Evolutionary conservation across 2,329 filamentous ascomycete species (phyloP).

Genomic region (Apiospora phragmitis): DNA sequence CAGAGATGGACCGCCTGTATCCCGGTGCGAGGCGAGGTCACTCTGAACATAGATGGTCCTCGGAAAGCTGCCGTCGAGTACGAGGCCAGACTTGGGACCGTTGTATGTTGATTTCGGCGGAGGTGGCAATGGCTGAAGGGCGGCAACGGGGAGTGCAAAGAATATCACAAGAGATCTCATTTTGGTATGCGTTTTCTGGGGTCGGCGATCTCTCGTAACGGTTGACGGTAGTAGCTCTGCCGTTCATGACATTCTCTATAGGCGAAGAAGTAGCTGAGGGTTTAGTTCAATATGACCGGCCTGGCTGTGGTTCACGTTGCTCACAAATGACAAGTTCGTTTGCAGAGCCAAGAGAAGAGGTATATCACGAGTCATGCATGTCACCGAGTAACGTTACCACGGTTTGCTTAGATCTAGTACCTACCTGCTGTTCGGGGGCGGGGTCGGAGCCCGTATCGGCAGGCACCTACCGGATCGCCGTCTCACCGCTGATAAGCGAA

Average conservation of each 20-base stretch:
- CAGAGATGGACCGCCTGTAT: conserved; percentile 47
- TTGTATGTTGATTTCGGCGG: neutral
- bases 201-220: neutral
- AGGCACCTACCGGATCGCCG: neutral
- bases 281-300: neutral
- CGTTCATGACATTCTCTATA: neutral
- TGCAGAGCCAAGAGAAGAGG: neutral
- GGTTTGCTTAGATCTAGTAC: neutral
- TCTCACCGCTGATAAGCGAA: neutral
- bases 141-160: neutral
- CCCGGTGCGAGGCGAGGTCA: conserved; percentile 38
- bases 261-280: neutral
- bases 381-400: neutral
- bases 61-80: conserved; percentile 12
- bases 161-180: neutral
- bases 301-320: neutral
- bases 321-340: neutral
- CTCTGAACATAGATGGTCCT: conserved; percentile 42
- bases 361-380: neutral
- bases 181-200: neutral
- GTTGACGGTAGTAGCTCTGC: neutral
- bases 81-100: conserved; percentile 12
- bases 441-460: conserved; percentile 4
- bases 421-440: neutral
- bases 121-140: conserved; percentile 5